Evolutionary conservation across 805 yeast genomes (phyloP).

Genomic region (Alloascoidea africana): DNA sequence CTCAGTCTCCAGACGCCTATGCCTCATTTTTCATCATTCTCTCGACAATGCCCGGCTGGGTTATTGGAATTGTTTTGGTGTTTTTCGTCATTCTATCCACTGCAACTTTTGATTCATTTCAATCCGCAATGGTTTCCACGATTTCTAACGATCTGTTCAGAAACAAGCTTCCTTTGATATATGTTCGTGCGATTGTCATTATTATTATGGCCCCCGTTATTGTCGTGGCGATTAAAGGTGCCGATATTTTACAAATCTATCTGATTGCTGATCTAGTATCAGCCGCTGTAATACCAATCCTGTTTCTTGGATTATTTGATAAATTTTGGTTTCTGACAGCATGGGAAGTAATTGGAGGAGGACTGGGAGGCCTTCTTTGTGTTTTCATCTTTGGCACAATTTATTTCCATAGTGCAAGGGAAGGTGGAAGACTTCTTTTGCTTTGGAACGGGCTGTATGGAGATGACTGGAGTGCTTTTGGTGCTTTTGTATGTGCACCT

Average conservation of each 20-base stretch:
- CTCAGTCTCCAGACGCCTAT: conserved; percentile 34
- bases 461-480: conserved; percentile 88
- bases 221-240: conserved; percentile 72
- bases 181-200: conserved; percentile 55
- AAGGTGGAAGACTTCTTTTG: conserved; percentile 64
- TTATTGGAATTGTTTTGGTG: conserved; percentile 67
- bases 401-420: conserved; percentile 55
- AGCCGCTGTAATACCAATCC: conserved; percentile 71
- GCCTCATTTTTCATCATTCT: conserved; percentile 63
- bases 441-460: conserved; percentile 70
- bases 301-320: conserved; percentile 64
- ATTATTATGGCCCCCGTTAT: conserved; percentile 75
- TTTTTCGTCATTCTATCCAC: conserved; percentile 65
- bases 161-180: conserved; percentile 54
- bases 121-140: conserved; percentile 77
- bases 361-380: conserved; percentile 65
- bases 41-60: conserved; percentile 69
- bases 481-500: conserved; percentile 88
- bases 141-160: conserved; percentile 84
- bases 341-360: conserved; percentile 70
- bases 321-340: conserved; percentile 58
- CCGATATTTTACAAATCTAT: conserved; percentile 73
- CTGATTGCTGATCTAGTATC: conserved; percentile 85
- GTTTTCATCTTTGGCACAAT: conserved; percentile 77
- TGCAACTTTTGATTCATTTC: conserved; percentile 80